Conservation (phyloP, 768 basidiomycete genomes). For the Flagelloscypha sp. region DNA sequence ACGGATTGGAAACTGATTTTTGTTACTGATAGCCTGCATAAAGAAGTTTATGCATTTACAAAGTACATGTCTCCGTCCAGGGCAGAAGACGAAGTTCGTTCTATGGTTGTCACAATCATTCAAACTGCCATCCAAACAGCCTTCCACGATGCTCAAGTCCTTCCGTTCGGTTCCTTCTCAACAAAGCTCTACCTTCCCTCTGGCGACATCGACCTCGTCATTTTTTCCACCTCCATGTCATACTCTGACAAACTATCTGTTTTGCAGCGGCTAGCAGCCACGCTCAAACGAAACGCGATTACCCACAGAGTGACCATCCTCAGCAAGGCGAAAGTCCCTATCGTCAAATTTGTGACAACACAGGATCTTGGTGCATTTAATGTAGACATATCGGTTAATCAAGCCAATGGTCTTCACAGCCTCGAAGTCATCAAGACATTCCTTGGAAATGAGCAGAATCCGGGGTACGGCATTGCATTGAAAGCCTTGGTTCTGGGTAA, state of each 20-base stretch:
- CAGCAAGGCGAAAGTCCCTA: constrained; percentile 90
- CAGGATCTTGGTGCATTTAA: constrained; percentile 76
- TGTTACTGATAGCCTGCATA: constrained; percentile 57
- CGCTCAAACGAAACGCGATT: constrained; percentile 65
- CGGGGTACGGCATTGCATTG: too few relatives aligned
- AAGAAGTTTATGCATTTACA: constrained; percentile 79
- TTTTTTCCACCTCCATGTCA: constrained; percentile 71
- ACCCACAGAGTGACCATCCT: constrained; percentile 82
- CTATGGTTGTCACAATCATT: constrained; percentile 64
- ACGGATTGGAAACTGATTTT: constrained; percentile 1
- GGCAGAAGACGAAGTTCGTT: constrained; percentile 78
- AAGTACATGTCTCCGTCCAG: constrained; percentile 82
- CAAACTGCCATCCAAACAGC: constrained; percentile 49
- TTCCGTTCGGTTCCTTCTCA: constrained; percentile 88
- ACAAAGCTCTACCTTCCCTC: constrained; percentile 90
- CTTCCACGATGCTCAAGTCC: constrained; percentile 75
- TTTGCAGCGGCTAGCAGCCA: constrained; percentile 69
- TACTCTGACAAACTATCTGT: constrained; percentile 59
- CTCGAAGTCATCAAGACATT: constrained; percentile 78
- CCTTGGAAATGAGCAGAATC: constrained; percentile 54
- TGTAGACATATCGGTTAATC: constrained; percentile 93
- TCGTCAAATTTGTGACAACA: constrained; percentile 87
- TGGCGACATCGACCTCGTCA: constrained; percentile 93
- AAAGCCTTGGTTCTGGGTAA: too few relatives aligned
- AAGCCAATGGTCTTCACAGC: constrained; percentile 73